These are phyloP conservation scores for Suillus tomentosus DNA, from an alignment of 768 basidiomycete genomes.

Conservation along the genomic window DNA sequence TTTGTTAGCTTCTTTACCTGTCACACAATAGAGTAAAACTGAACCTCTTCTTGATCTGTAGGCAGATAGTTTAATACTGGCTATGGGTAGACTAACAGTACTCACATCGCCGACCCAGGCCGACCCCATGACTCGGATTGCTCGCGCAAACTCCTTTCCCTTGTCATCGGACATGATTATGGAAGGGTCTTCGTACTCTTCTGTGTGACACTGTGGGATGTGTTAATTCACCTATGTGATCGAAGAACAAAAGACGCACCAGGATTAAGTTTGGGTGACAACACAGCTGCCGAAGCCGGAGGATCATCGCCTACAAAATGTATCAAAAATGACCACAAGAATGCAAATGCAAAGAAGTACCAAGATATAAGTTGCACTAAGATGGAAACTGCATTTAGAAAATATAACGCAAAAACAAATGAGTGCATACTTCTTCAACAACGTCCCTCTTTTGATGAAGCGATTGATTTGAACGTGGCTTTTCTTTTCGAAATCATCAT, in stretches of 20 bases:
- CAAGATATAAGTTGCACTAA: neutral
- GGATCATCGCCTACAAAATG: constrained; percentile 59
- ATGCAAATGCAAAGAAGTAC: constrained; percentile 1
- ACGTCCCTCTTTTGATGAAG: constrained; percentile 63
- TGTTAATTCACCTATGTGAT: neutral
- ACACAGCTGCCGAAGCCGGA: constrained; percentile 74
- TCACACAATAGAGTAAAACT: neutral
- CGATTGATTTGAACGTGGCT: constrained; percentile 58
- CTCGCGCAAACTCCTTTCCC: constrained; percentile 61
- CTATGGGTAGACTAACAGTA: neutral
- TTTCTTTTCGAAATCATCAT: constrained; percentile 56
- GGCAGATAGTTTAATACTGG: neutral
- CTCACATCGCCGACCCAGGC: constrained; percentile 35
- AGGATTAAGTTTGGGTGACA: constrained; percentile 73
- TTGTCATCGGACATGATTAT: constrained; percentile 46
- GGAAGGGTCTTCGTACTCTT: constrained; percentile 53
- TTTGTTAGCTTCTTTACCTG: neutral
- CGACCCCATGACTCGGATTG: constrained; percentile 45
- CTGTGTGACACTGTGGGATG: constrained; percentile 38
- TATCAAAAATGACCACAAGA: constrained; percentile 41
- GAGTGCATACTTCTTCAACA: constrained; percentile 65
- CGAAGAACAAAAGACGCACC: constrained; percentile 37
- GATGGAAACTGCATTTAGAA: neutral
- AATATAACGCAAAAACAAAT: constrained; percentile 7
- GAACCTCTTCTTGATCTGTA: constrained; percentile 41